A percentile compares a stretch with the other conserved stretches of the same genome.
These are phyloP conservation scores for Mycosphaerella sp. DNA, from an alignment of 2,329 filamentous ascomycete genomes.

Conservation along the genomic window DNA sequence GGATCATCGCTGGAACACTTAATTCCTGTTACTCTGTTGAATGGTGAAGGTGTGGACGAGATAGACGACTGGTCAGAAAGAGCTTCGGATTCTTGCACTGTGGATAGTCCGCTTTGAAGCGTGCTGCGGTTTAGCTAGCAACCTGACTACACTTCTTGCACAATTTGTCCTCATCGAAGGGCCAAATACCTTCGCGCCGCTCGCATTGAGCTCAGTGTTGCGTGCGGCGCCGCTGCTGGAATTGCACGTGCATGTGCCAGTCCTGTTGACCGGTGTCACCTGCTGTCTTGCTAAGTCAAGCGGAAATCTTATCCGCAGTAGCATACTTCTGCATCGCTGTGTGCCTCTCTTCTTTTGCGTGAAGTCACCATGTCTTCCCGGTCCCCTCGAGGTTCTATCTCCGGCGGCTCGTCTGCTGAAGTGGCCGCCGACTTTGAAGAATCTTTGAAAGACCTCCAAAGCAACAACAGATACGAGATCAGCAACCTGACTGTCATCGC, in stretches of 20 bases:
- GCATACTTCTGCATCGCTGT: slow-evolving; percentile 23
- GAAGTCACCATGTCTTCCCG: slow-evolving; percentile 52
- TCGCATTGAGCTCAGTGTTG: neutral
- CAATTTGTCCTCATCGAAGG: slow-evolving; percentile 21
- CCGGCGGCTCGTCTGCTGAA: slow-evolving; percentile 60
- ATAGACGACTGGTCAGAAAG: slow-evolving; percentile 25
- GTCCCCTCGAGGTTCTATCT: slow-evolving; percentile 33
- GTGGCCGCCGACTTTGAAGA: slow-evolving; percentile 93
- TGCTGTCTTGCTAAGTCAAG: neutral
- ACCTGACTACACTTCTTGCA: slow-evolving; percentile 32
- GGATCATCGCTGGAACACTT: neutral
- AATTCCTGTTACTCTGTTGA: neutral
- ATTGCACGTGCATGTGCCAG: slow-evolving; percentile 6
- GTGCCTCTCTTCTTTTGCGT: slow-evolving; percentile 17
- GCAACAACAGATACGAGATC: slow-evolving; percentile 91
- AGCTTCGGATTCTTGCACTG: slow-evolving; percentile 21
- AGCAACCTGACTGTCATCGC: slow-evolving; percentile 96
- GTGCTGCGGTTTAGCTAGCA: slow-evolving; percentile 41
- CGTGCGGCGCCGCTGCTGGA: neutral
- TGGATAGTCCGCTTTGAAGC: neutral
- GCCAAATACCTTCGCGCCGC: slow-evolving; percentile 8
- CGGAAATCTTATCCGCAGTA: slow-evolving; percentile 14
- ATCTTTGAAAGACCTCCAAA: slow-evolving; percentile 82
- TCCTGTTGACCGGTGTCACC: neutral
- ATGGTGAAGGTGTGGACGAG: neutral